Evolutionary conservation across 2,329 filamentous ascomycete species (phyloP).

Genomic region (Calonectria fujianensis): DNA sequence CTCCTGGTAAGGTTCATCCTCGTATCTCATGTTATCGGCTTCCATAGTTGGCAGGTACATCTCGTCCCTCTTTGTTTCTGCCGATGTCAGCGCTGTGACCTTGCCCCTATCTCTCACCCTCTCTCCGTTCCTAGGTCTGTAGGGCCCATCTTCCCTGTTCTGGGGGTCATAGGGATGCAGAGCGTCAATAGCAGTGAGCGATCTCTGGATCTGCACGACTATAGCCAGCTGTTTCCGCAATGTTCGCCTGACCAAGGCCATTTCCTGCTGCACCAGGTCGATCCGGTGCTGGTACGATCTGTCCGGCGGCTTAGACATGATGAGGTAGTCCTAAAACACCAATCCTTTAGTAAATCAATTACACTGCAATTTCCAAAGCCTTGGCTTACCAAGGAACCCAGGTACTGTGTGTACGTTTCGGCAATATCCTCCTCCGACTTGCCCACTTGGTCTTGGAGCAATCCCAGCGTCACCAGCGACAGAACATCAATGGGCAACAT

Average conservation of each 20-base stretch:
- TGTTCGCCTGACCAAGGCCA: slow-evolving; percentile 61
- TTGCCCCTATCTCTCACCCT: slow-evolving; percentile 29
- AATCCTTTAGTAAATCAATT: slow-evolving; percentile 42
- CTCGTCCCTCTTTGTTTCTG: slow-evolving; percentile 16
- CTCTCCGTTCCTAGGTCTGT: not conserved
- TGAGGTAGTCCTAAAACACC: slow-evolving; percentile 61
- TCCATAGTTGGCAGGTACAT: not conserved
- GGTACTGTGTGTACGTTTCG: slow-evolving; percentile 65
- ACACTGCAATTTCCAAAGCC: not conserved
- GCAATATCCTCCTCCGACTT: slow-evolving; percentile 62
- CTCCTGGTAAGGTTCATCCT: slow-evolving; percentile 53
- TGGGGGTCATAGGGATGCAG: slow-evolving; percentile 40
- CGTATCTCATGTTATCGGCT: slow-evolving; percentile 52
- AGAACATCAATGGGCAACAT: slow-evolving; percentile 66
- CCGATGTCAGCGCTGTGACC: slow-evolving; percentile 18
- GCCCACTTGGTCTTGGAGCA: slow-evolving; percentile 63
- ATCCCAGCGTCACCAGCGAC: slow-evolving; percentile 61
- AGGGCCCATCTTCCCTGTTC: slow-evolving; percentile 37
- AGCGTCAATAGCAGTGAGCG: slow-evolving; percentile 45
- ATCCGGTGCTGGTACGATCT: slow-evolving; percentile 64
- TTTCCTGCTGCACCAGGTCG: slow-evolving; percentile 64
- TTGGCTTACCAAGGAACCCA: slow-evolving; percentile 62
- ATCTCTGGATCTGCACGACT: slow-evolving; percentile 54
- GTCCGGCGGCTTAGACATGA: slow-evolving; percentile 63
- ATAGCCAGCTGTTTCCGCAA: slow-evolving; percentile 59